phyloP scores from a whole-genome alignment of 2,329 filamentous ascomycete species.

The Fusarium torulosum region DNA sequence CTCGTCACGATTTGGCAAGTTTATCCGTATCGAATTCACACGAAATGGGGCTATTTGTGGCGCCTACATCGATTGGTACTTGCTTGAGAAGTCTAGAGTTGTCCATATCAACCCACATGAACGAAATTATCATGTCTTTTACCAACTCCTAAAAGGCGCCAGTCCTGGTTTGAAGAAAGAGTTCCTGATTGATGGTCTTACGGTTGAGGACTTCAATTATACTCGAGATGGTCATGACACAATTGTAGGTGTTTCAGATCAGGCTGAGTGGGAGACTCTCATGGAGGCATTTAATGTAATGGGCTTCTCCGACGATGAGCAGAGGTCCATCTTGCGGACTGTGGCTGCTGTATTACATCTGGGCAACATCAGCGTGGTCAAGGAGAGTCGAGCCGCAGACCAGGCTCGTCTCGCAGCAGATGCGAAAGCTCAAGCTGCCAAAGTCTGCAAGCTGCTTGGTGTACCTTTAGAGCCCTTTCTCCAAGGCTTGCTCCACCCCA shows the following conservation, averaged over 20 bases:
- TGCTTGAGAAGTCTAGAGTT: conserved; percentile 97
- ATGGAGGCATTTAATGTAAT: conserved; percentile 95
- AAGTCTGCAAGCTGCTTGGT: conserved; percentile 85
- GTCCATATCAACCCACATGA: conserved; percentile 89
- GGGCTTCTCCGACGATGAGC: conserved; percentile 89
- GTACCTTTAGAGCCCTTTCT: conserved; percentile 88
- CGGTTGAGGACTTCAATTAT: conserved; percentile 90
- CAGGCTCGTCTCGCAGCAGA: conserved; percentile 87
- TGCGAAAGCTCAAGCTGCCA: conserved; percentile 78
- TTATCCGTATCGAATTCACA: conserved; percentile 96
- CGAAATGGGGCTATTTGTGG: conserved; percentile 90
- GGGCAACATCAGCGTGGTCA: conserved; percentile 89
- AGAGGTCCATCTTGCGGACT: conserved; percentile 84
- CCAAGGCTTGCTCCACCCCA: conserved; percentile 89
- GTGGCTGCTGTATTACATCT: conserved; percentile 93
- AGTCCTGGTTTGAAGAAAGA: conserved; percentile 78
- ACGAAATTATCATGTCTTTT: conserved; percentile 97
- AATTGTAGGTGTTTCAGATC: conserved; percentile 90
- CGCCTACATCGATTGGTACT: conserved; percentile 98
- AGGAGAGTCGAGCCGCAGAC: conserved; percentile 90
- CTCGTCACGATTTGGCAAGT: conserved; percentile 97
- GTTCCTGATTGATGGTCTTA: conserved; percentile 79
- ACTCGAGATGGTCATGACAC: conserved; percentile 91
- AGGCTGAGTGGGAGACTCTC: conserved; percentile 88
- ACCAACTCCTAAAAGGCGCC: conserved; percentile 91